A percentile compares a stretch with the other conserved stretches of the same genome.
Conservation (phyloP, 2,329 filamentous ascomycete genomes). For the Exophiala xenobiotica region DNA sequence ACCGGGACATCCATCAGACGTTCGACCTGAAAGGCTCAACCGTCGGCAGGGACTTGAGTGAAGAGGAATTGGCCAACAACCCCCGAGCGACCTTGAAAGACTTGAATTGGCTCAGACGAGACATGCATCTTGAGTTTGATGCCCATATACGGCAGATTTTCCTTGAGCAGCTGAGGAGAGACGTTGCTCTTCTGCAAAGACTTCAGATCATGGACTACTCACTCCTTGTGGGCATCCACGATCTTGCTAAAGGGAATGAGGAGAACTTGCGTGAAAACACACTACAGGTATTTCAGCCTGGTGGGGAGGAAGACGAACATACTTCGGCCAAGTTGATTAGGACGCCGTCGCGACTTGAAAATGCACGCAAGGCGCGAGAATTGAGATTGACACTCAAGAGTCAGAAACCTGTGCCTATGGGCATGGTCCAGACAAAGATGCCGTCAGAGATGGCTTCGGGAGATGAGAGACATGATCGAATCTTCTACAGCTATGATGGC, state of each 20-base stretch:
- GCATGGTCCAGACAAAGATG: slow-evolving; percentile 78
- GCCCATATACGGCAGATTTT: slow-evolving; percentile 85
- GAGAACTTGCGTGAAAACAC: slow-evolving; percentile 90
- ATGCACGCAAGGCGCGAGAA: slow-evolving; percentile 83
- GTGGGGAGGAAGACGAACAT: slow-evolving; percentile 65
- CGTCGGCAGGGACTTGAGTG: slow-evolving; percentile 84
- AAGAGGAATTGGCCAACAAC: slow-evolving; percentile 83
- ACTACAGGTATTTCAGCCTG: slow-evolving; percentile 88
- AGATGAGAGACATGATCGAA: slow-evolving; percentile 72
- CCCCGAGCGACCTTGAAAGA: slow-evolving; percentile 93
- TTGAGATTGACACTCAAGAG: slow-evolving; percentile 87
- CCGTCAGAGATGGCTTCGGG: slow-evolving; percentile 71
- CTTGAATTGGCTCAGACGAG: slow-evolving; percentile 88
- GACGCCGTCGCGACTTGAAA: slow-evolving; percentile 92
- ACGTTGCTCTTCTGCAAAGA: slow-evolving; percentile 81
- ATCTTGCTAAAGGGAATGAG: slow-evolving; percentile 85
- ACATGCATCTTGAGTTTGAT: slow-evolving; percentile 83
- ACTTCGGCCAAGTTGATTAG: slow-evolving; percentile 66
- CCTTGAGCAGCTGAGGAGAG: slow-evolving; percentile 80
- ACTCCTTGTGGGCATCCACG: slow-evolving; percentile 89
- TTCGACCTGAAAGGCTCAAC: slow-evolving; percentile 98
- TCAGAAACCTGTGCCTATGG: slow-evolving; percentile 91
- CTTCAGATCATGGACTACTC: slow-evolving; percentile 99
- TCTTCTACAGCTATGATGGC: slow-evolving; percentile 92
- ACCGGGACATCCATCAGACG: slow-evolving; percentile 94